A percentile compares a stretch with the other conserved stretches of the same genome.
phyloP scores from a whole-genome alignment of 2,329 filamentous ascomycete genomes.

The Monilinia vaccinii-corymbosi region DNA sequence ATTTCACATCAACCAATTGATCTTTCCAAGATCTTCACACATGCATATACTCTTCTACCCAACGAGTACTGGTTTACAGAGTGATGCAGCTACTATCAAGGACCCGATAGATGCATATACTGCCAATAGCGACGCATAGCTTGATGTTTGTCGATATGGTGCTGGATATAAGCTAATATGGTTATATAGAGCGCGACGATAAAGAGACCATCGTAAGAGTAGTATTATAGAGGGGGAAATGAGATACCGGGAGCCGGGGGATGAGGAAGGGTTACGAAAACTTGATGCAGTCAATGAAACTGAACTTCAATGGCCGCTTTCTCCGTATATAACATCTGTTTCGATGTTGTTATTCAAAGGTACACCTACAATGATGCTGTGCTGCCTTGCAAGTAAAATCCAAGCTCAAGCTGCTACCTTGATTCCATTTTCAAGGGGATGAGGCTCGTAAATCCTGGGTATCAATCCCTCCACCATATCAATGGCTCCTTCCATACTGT shows the following conservation, averaged over 20 bases:
- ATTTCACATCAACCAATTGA: background rate
- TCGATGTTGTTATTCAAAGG: background rate
- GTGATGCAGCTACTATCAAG: slow-evolving; percentile 2
- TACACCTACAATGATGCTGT: background rate
- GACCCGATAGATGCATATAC: background rate
- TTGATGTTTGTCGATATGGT: background rate
- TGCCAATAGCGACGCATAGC: background rate
- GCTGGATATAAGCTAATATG: background rate
- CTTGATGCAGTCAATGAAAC: background rate
- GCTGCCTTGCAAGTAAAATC: background rate
- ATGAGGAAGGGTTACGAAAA: slow-evolving; percentile 21
- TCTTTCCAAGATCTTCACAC: too few species aligned
- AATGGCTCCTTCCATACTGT: slow-evolving; percentile 79
- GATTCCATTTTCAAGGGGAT: slow-evolving; percentile 9
- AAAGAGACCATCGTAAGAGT: background rate
- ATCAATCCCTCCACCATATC: slow-evolving; percentile 62
- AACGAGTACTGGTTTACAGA: too few species aligned
- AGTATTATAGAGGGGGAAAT: background rate
- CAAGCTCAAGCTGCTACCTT: slow-evolving; percentile 4
- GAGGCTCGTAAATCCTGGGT: slow-evolving; percentile 44
- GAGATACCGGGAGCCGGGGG: slow-evolving; percentile 24
- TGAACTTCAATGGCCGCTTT: background rate
- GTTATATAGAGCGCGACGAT: slow-evolving; percentile 3
- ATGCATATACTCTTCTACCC: too few species aligned
- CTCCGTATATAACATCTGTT: too few species aligned